Evolutionary conservation across 257 asterid genomes (phyloP), one percentile per base, ranked within the genome.

Genomic region (Anisodus acutangulus): DNA sequence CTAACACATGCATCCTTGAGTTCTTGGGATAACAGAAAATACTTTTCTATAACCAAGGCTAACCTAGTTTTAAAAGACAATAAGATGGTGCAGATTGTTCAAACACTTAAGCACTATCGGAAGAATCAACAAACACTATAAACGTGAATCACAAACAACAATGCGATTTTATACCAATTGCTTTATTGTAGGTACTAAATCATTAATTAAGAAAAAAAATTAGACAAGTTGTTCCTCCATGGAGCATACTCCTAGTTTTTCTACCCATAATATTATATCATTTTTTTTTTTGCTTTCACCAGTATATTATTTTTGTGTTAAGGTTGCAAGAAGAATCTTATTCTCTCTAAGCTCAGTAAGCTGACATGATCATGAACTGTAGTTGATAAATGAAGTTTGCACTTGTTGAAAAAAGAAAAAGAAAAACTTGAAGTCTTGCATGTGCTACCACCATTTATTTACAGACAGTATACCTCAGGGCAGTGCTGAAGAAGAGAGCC

Each of bases 401-500:
- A 16, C 26, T 58, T 16, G 26, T 58, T 16, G 26, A 58, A 58
- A 58, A 58, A 58, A 15, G 9, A 8, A 16, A 17, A 16, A 19
- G 7, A 49, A 49, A 8, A 1, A 45, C 49, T 45, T 45, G 9
- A 7, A 6, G 54, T 7, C 54, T 49, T 49, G 64, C 26, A 58
- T 58, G 5, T 58, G 26, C 64, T 58, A 58, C 26, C 64, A 58
- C 9, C 64, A 58, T 58, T 16, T 58, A 58, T 16, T 58, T 15
- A 58, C 26, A 1, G 26, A 58, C 64, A 5, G 49, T 87, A 74
- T 87, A 95, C 99, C 99, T 95, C 85, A 94, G 63, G 78, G 97
- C 97, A 26, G 97, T 87, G 93, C 99, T 87, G 70, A 93, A 88
- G 89, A 91, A 86, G 62, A 95, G 90, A 85, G 94, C 90, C 62